Evolutionary conservation across 2,329 filamentous ascomycete genomes (phyloP), one percentile per base, ranked within the genome.

Genomic region (Aureobasidium lini): DNA sequence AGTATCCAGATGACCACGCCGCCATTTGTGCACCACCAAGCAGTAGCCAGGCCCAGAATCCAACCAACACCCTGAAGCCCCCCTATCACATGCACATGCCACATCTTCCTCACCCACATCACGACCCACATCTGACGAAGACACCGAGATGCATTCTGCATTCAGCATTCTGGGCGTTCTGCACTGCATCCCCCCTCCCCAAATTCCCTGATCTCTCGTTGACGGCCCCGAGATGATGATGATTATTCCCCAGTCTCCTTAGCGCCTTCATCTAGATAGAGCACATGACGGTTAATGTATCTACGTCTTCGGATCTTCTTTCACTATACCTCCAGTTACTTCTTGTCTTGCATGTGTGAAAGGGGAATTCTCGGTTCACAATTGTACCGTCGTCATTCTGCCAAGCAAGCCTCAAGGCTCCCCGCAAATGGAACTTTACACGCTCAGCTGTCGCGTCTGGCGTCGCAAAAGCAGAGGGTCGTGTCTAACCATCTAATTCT

Each of bases 131-230:
- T 36, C 31, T 56, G 53, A 57, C 34, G 54, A 57, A 57, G 43
- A 40, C 18, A 57, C 15, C 18, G 28, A 42, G 43, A 57, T 23
- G 42, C 54, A 57, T 57, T 15, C 36, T 62, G 34, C 59, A 61
- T 57, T 61, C 53, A 61, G 34, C 59, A 63, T 52, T 59, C 47
- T 63, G 61, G 59, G 62, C 61, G 60, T 64, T 64, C 42, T 49
- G 48, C 56, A 57, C 57, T 57, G 40, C 43, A 60, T 44, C 40
- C 49, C 39, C 53, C 49, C 42, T 46, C 57, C 57, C 47, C 57
- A 31, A n/a, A 34, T 32, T 16, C 57, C 46, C 23, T 32, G 46
- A 37, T 48, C 47, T 40, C 57, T 52, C 15, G n/a, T 46, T 40
- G 54, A 57, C 37, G 43, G 54, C 54, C 49, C 42, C 34, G 57